Evolutionary conservation across 2,329 filamentous ascomycete genomes (phyloP).

Genomic region (Davidsoniella australis): DNA sequence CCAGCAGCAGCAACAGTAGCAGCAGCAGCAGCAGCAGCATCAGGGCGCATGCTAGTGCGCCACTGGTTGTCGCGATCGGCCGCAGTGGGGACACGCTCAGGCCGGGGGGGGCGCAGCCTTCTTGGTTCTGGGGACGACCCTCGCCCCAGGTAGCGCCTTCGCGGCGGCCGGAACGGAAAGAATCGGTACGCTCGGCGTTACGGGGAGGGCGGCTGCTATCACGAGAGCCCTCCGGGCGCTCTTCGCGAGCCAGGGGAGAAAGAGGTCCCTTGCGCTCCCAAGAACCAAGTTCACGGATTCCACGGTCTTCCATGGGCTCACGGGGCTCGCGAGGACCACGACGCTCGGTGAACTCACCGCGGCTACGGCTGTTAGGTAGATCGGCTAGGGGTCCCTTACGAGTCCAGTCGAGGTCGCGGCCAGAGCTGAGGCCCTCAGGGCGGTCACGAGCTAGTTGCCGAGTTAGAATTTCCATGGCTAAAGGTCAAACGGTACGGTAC

Average conservation of each 20-base stretch:
- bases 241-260: slow-evolving; percentile 45
- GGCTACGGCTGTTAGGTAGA: slow-evolving; percentile 36
- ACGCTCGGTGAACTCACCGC: slow-evolving; percentile 40
- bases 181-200: slow-evolving; percentile 42
- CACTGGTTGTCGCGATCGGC: slow-evolving; percentile 88
- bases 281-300: slow-evolving; percentile 63
- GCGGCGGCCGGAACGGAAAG: slow-evolving; percentile 42
- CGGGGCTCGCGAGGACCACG: slow-evolving; percentile 43
- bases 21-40: no score
- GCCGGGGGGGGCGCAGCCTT: slow-evolving; percentile 62
- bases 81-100: slow-evolving; percentile 64
- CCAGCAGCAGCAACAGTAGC: slow-evolving; percentile 47
- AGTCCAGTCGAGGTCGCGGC: slow-evolving; percentile 80
- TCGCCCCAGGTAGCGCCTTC: slow-evolving; percentile 67
- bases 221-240: slow-evolving; percentile 31
- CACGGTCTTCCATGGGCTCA: slow-evolving; percentile 50
- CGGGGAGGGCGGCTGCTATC: slow-evolving; percentile 36
- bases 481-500: no score
- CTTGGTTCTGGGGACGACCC: slow-evolving; percentile 41
- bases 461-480: no score
- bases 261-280: slow-evolving; percentile 94
- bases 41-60: slow-evolving; percentile 83
- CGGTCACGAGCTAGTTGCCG: slow-evolving; percentile 5
- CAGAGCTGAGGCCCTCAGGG: slow-evolving; percentile 33
- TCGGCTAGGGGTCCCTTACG: slow-evolving; percentile 80